Evolutionary conservation across 805 yeast species (phyloP).

Genomic region (Ogataea henricii): DNA sequence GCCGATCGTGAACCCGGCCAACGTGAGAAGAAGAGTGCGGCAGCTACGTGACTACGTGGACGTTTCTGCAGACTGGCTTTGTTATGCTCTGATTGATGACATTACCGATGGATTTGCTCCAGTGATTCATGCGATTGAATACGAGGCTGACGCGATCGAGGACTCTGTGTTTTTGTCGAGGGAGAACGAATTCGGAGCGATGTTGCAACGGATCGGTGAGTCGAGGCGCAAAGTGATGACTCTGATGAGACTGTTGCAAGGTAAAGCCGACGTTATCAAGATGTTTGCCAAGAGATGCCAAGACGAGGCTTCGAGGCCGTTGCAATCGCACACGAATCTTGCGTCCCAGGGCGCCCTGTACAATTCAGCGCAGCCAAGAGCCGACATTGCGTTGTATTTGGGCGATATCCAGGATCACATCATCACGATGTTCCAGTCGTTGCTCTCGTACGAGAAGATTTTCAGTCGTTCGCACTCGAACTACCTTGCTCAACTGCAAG

Average conservation of each 20-base stretch:
- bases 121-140: constrained; percentile 72
- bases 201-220: constrained; percentile 85
- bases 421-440: constrained; percentile 91
- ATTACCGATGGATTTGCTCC: constrained; percentile 86
- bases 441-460: constrained; percentile 88
- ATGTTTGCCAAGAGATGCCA: constrained; percentile 96
- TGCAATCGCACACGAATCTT: constrained; percentile 20
- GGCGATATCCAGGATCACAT: constrained; percentile 98
- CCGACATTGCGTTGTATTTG: constrained; percentile 85
- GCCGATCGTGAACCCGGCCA: constrained; percentile 69
- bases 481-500: constrained; percentile 91
- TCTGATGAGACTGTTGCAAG: constrained; percentile 81
- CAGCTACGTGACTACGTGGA: constrained; percentile 76
- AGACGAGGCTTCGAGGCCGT: constrained; percentile 51
- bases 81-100: constrained; percentile 81
- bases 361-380: constrained; percentile 63
- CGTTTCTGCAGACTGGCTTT: constrained; percentile 79
- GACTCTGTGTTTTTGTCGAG: constrained; percentile 83
- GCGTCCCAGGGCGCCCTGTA: constrained; percentile 10
- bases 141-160: constrained; percentile 81
- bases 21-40: constrained; percentile 79
- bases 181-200: constrained; percentile 69
- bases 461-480: constrained; percentile 90
- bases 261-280: constrained; percentile 94
- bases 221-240: constrained; percentile 92